Evolutionary conservation across 768 basidiomycete genomes (phyloP).

Genomic region (Mycena venus): DNA sequence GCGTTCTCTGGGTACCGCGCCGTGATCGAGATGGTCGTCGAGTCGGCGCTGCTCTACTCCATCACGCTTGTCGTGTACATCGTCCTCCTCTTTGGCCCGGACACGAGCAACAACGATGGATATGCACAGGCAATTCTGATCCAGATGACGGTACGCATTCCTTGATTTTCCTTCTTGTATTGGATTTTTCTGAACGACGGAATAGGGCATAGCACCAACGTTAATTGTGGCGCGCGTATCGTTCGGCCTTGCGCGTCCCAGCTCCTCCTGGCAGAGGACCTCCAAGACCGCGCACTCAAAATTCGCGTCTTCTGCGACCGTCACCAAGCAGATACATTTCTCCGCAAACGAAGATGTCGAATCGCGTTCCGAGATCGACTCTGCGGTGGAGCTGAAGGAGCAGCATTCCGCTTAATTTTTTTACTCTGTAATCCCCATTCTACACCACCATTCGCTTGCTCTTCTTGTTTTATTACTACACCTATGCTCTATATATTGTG

Average conservation of each 20-base stretch:
- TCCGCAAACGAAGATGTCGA: conserved; percentile 26
- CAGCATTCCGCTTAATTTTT: background rate
- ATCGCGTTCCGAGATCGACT: background rate
- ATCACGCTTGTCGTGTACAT: conserved; percentile 20
- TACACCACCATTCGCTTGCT: background rate
- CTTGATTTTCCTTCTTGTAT: too few species aligned
- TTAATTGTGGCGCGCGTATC: conserved; percentile 30
- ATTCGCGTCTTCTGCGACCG: background rate
- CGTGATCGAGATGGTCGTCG: conserved; percentile 13
- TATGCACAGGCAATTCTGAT: conserved; percentile 22
- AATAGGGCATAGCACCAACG: conserved; percentile 29
- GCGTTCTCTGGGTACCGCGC: conserved; percentile 29
- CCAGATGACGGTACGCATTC: conserved; percentile 21
- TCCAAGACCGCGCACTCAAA: background rate
- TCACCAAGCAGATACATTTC: conserved; percentile 23
- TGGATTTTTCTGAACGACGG: background rate
- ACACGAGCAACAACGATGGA: conserved; percentile 8
- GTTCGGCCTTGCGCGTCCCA: conserved; percentile 24
- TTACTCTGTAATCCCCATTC: background rate
- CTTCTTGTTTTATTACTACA: background rate
- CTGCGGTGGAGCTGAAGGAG: conserved; percentile 19
- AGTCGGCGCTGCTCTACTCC: conserved; percentile 26
- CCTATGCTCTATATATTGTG: background rate
- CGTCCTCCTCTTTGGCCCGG: conserved; percentile 16
- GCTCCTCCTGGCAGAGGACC: conserved; percentile 31